These are phyloP conservation scores for Verbascum thapsus DNA, from an alignment of 257 asterid genomes.

Conservation along the genomic window DNA sequence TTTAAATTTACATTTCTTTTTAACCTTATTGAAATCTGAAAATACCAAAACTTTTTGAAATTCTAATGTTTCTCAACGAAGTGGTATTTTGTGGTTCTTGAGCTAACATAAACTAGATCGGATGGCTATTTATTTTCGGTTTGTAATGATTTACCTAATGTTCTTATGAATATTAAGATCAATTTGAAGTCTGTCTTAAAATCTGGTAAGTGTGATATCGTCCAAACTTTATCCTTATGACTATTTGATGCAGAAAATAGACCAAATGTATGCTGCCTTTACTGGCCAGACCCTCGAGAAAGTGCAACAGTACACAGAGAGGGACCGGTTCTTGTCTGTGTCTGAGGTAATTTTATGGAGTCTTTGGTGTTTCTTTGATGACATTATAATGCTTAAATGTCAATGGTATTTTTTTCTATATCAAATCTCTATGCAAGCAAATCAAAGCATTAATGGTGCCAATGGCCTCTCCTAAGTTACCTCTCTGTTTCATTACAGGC, in stretches of 20 bases:
- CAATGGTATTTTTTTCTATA: conserved; percentile 7
- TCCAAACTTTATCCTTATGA: conserved; percentile 23
- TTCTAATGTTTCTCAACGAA: too few species aligned
- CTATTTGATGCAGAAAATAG: conserved; percentile 75
- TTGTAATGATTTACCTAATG: background rate
- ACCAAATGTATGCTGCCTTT: conserved; percentile 85
- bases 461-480: conserved; percentile 3
- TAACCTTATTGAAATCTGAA: too few species aligned
- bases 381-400: conserved; percentile 9
- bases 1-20: conserved; percentile 11
- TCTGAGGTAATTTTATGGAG: conserved; percentile 65
- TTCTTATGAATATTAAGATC: conserved; percentile 12
- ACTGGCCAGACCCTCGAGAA: conserved; percentile 84
- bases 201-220: conserved; percentile 6
- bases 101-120: too few species aligned
- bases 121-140: background rate
- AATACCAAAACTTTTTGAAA: too few species aligned
- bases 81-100: too few species aligned
- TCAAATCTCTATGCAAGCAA: conserved; percentile 6
- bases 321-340: conserved; percentile 84
- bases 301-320: conserved; percentile 83
- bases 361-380: conserved; percentile 18
- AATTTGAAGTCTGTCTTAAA: background rate
- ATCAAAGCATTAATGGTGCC: too few species aligned
- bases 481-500: conserved; percentile 56